Conservation (phyloP, 306 rosid genomes). For the Albizia julibrissin region DNA sequence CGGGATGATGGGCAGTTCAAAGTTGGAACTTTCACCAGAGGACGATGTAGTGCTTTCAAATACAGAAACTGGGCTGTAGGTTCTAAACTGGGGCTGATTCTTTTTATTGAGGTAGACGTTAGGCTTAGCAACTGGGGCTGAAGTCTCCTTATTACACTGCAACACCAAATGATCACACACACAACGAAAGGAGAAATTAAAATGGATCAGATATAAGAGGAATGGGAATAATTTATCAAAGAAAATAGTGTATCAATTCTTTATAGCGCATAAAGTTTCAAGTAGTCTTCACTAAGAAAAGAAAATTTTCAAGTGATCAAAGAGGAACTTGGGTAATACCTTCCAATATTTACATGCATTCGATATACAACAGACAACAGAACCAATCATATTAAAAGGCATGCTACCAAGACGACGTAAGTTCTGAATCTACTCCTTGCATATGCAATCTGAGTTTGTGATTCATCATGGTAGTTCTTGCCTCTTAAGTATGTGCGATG, state of each 20-base stretch:
- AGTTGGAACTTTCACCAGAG: constrained; percentile 50
- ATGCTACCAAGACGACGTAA: constrained; percentile 3
- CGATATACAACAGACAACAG: not conserved
- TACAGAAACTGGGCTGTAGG: constrained; percentile 75
- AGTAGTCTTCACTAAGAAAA: constrained; percentile 17
- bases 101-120: constrained; percentile 40
- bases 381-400: constrained; percentile 12
- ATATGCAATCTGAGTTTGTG: constrained; percentile 11
- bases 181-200: not conserved
- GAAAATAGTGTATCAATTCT: not conserved
- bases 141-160: constrained; percentile 42
- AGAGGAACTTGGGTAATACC: constrained; percentile 10
- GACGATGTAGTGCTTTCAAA: constrained; percentile 70
- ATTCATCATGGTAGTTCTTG: not conserved
- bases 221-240: not conserved
- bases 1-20: constrained; percentile 40
- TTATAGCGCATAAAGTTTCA: not conserved
- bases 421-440: constrained; percentile 15
- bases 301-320: not conserved
- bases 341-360: constrained; percentile 25
- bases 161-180: constrained; percentile 33
- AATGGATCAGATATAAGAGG: constrained; percentile 29
- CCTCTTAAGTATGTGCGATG: not conserved
- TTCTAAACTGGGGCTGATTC: constrained; percentile 44
- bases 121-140: constrained; percentile 20